phyloP scores from a whole-genome alignment of 768 basidiomycete species.

The Tylopilus sp. region DNA sequence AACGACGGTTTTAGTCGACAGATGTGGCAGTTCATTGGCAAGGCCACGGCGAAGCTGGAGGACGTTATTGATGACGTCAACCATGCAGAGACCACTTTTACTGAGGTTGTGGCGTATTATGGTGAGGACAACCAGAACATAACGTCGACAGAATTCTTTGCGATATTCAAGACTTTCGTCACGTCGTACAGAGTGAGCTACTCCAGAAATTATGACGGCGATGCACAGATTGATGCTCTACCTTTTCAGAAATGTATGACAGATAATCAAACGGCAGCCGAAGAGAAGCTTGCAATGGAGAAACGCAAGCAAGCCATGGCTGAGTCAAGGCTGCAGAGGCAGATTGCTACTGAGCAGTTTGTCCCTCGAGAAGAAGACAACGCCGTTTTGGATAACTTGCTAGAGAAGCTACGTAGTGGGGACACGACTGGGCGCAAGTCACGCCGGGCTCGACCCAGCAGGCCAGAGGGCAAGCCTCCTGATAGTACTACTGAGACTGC shows the following conservation, averaged over 20 bases:
- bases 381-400: slow-evolving; percentile 60
- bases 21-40: slow-evolving; percentile 88
- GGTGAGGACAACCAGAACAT: slow-evolving; percentile 90
- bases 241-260: slow-evolving; percentile 74
- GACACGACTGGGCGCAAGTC: slow-evolving; percentile 58
- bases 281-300: slow-evolving; percentile 65
- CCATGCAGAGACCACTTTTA: slow-evolving; percentile 77
- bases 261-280: slow-evolving; percentile 72
- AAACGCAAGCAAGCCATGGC: slow-evolving; percentile 67
- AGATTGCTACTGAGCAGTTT: slow-evolving; percentile 43
- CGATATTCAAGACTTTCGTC: slow-evolving; percentile 94
- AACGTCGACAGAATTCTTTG: slow-evolving; percentile 91
- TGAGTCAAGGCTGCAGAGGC: slow-evolving; percentile 54
- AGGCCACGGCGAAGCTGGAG: slow-evolving; percentile 70
- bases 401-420: slow-evolving; percentile 71
- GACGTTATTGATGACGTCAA: slow-evolving; percentile 86
- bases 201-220: background rate
- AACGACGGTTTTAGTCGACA: slow-evolving; percentile 81
- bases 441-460: slow-evolving; percentile 43
- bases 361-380: slow-evolving; percentile 51
- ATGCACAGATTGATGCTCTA: background rate
- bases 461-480: slow-evolving; percentile 32
- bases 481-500: slow-evolving; percentile 37
- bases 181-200: slow-evolving; percentile 79
- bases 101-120: slow-evolving; percentile 85